phyloP scores from a whole-genome alignment of 2,329 filamentous ascomycete species.

The Colletotrichum liaoningense region DNA sequence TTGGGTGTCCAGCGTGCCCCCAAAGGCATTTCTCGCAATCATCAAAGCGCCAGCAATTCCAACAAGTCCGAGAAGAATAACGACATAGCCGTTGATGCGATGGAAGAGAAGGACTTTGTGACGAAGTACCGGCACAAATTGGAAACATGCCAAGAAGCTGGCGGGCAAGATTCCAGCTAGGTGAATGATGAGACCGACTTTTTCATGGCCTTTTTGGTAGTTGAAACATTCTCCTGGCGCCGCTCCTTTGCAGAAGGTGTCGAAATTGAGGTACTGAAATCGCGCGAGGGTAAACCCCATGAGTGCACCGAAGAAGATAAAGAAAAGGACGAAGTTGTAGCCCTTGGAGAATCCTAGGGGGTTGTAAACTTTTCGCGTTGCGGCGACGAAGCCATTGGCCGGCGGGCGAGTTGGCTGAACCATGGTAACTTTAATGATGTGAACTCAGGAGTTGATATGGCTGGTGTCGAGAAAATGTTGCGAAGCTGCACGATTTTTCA shows the following conservation, averaged over 20 bases:
- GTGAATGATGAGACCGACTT: slow-evolving; percentile 58
- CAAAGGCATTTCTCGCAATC: slow-evolving; percentile 62
- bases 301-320: slow-evolving; percentile 58
- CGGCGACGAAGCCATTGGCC: slow-evolving; percentile 38
- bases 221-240: slow-evolving; percentile 50
- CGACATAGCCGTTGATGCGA: slow-evolving; percentile 68
- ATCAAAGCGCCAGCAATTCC: slow-evolving; percentile 63
- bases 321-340: slow-evolving; percentile 68
- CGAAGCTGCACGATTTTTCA: not conserved
- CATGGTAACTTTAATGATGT: not conserved
- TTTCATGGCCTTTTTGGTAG: slow-evolving; percentile 44
- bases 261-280: slow-evolving; percentile 57
- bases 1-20: slow-evolving; percentile 65
- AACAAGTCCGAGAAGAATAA: slow-evolving; percentile 59
- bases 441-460: not conserved
- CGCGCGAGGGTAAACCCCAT: slow-evolving; percentile 61
- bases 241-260: slow-evolving; percentile 40
- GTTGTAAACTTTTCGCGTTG: slow-evolving; percentile 49
- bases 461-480: not conserved
- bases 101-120: slow-evolving; percentile 65
- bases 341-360: slow-evolving; percentile 65
- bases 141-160: slow-evolving; percentile 55
- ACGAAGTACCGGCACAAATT: slow-evolving; percentile 60
- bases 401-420: slow-evolving; percentile 23
- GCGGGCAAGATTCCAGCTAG: slow-evolving; percentile 57